Evolutionary conservation across 345 rosid genomes (phyloP), one percentile per base, ranked within the genome.

Genomic region (Draba incana): DNA sequence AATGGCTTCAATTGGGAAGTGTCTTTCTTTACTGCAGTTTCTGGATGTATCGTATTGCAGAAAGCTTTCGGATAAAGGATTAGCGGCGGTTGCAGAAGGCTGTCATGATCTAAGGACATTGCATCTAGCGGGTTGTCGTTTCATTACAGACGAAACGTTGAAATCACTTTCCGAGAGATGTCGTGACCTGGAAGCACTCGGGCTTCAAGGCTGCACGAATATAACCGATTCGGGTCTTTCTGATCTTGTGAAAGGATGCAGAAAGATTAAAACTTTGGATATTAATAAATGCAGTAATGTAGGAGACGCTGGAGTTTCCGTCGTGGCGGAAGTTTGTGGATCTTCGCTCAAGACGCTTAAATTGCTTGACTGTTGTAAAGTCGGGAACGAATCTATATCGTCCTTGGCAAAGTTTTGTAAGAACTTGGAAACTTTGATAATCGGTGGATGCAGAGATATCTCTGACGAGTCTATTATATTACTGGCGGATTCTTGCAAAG

Each of bases 1-100:
- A 27, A 70, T 90, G 86, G 77, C 59, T 20, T 79, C 86, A 28
- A 81, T 94, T 74, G 97, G 96, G 57, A 7, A 62, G 28, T 81
- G 86, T 75, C 88, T 94, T 57, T 72, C 84, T 74, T 81, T 84
- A 53, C 79, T 94, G 4, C 97, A 86, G 78, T 87, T 80, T 62
- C 84, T 94, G 75, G 92, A 94, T 75, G 88, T 86, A n/a, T 88
- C 97, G 4, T 79, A 80, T 64, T 94, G 97, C 79, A 84, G 90
- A 72, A 94, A 87, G 84, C 81, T 94, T 46, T 84, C 91, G 0
- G 97, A 94, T 62, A 85, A 81, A 78, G 99, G 99, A 25, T 72
- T 94, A 42, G 81, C 84, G 15, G 82, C 86, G 38, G 88, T 91
- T 75, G 91, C 97, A 37, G 59, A 79, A 78, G 92, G 95, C 62